A percentile compares a stretch with the other conserved stretches of the same genome.
Conservation (phyloP, 1,284 basidiomycete genomes). For the Sanghuangporus sanghuang region DNA sequence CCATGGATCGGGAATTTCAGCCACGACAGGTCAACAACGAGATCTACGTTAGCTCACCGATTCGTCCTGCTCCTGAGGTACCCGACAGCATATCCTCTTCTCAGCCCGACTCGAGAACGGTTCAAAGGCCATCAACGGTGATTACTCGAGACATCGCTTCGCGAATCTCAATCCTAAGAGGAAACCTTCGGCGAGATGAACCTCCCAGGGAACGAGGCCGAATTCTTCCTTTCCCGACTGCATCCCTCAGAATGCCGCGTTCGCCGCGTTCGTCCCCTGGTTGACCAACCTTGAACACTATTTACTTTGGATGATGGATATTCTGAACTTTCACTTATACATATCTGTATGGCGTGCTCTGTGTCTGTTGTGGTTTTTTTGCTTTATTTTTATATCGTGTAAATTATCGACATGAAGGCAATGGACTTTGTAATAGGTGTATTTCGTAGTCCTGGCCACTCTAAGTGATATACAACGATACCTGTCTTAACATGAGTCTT, state of each 20-base stretch:
- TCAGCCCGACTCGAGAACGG: not conserved
- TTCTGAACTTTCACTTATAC: too few species aligned
- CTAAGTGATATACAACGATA: too few species aligned
- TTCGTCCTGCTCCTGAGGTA: not conserved
- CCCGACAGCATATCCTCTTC: not conserved
- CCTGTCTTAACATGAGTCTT: too few species aligned
- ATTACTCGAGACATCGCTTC: not conserved
- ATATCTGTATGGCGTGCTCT: too few species aligned
- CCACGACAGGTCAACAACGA: not conserved
- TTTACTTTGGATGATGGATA: not conserved
- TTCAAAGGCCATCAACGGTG: not conserved
- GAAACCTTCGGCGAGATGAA: not conserved
- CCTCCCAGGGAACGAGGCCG: slow-evolving; percentile 3
- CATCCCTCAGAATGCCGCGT: not conserved
- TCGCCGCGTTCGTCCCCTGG: not conserved
- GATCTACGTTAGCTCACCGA: slow-evolving; percentile 6
- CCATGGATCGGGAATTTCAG: not conserved
- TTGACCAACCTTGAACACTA: not conserved
- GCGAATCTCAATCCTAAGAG: not conserved
- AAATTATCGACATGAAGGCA: too few species aligned
- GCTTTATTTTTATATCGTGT: too few species aligned
- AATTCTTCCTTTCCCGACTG: slow-evolving; percentile 6
- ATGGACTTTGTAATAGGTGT: too few species aligned
- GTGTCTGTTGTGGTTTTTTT: too few species aligned
- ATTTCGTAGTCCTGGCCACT: too few species aligned